Percentiles rank a stretch among this genome's conserved stretches.
Conservation (phyloP, 768 basidiomycete species). For the Pisolithus tinctorius region DNA sequence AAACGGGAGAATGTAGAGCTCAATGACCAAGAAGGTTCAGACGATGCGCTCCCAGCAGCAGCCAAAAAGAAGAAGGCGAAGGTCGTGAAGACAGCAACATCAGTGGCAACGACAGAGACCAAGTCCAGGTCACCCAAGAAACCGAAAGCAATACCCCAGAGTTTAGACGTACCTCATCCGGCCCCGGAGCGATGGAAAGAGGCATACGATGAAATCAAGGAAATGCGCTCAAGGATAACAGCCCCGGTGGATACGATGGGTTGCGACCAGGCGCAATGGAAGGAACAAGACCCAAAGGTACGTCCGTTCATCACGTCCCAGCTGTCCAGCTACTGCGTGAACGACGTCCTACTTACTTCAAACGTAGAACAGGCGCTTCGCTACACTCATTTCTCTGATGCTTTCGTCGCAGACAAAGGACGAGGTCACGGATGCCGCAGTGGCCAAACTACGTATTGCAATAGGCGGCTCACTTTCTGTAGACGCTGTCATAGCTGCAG, state of each 20-base stretch:
- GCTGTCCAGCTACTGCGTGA: too few species aligned
- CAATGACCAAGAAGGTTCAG: background rate
- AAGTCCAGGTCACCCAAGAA: conserved; percentile 40
- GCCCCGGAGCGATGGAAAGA: conserved; percentile 63
- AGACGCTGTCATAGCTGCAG: too few species aligned
- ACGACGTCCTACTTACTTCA: too few species aligned
- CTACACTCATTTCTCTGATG: too few species aligned
- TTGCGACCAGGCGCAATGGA: conserved; percentile 61
- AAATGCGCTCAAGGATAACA: conserved; percentile 62
- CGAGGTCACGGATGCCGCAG: too few species aligned
- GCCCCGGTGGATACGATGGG: conserved; percentile 96
- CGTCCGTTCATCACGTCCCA: conserved; percentile 6
- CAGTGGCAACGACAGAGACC: background rate
- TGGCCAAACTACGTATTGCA: too few species aligned
- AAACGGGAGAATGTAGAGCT: conserved; percentile 19
- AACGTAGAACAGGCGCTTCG: too few species aligned
- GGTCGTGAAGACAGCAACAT: background rate
- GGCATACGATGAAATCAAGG: conserved; percentile 63
- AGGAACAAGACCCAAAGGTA: conserved; percentile 64
- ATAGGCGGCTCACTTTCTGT: too few species aligned
- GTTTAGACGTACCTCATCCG: conserved; percentile 56
- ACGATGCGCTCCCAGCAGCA: background rate
- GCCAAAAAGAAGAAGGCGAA: background rate
- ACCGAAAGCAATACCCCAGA: conserved; percentile 46
- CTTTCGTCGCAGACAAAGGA: too few species aligned